These are phyloP conservation scores for Lactifluus volemus DNA, from an alignment of 768 basidiomycete species.

Conservation along the genomic window DNA sequence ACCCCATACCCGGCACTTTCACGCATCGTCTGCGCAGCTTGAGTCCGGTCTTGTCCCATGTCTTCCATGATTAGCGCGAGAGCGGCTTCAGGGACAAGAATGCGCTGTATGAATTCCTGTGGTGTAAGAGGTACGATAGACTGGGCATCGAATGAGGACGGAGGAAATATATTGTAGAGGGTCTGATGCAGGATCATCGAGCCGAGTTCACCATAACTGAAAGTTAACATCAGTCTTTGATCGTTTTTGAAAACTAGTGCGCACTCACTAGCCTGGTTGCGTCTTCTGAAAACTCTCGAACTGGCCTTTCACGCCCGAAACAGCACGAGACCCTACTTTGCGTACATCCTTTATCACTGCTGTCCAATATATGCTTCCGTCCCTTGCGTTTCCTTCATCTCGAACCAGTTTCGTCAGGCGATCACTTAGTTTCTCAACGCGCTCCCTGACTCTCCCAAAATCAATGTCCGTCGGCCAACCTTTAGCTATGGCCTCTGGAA, in stretches of 20 bases:
- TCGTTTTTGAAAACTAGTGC: no score
- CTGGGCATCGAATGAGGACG: conserved; percentile 42
- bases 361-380: conserved; percentile 55
- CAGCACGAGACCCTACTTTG: conserved; percentile 54
- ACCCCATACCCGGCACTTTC: conserved; percentile 80
- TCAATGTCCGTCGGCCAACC: conserved; percentile 76
- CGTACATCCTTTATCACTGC: conserved; percentile 56
- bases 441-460: conserved; percentile 44
- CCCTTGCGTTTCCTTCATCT: conserved; percentile 28
- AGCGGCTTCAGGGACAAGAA: conserved; percentile 88
- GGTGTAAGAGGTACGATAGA: conserved; percentile 56
- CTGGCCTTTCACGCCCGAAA: conserved; percentile 62
- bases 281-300: conserved; percentile 73
- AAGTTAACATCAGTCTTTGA: not conserved
- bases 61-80: conserved; percentile 79
- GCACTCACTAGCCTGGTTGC: conserved; percentile 83
- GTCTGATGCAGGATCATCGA: conserved; percentile 74
- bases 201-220: conserved; percentile 81
- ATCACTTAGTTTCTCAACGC: conserved; percentile 45
- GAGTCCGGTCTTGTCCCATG: conserved; percentile 34
- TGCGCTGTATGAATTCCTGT: conserved; percentile 68
- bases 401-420: conserved; percentile 43
- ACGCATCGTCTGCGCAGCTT: conserved; percentile 53
- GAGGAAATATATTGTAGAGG: conserved; percentile 68
- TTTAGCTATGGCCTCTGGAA: conserved; percentile 59